Evolutionary conservation across 176 grass and related monocot genomes (phyloP).

Genomic region (Pharus latifolius): DNA sequence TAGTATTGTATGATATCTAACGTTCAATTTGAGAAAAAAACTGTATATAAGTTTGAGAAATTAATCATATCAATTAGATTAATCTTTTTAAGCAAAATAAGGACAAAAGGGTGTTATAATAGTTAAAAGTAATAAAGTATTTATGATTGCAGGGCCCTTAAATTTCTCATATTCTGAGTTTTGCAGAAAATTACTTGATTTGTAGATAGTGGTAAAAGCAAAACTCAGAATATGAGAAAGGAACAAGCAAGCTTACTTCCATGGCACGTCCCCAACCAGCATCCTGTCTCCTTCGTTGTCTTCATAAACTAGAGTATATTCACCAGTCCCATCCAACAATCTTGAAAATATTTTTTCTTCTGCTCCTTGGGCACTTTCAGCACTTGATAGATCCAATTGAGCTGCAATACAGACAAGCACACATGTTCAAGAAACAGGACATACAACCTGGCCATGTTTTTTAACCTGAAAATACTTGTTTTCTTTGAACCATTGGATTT

Average conservation of each 20-base stretch:
- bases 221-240: not conserved
- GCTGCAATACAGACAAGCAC: constrained; percentile 37
- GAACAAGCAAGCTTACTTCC: constrained; percentile 62
- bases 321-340: constrained; percentile 69
- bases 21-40: no score
- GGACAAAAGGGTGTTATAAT: no score
- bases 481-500: constrained; percentile 4
- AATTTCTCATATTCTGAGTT: not conserved
- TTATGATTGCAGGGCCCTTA: no score
- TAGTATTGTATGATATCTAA: no score
- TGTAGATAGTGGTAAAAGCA: no score
- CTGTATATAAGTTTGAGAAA: no score
- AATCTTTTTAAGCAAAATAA: no score
- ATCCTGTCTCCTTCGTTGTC: constrained; percentile 79
- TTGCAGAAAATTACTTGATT: no score
- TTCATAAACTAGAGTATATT: constrained; percentile 92
- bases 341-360: constrained; percentile 59
- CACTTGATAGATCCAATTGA: constrained; percentile 43
- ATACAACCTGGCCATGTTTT: constrained; percentile 14
- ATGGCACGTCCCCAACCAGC: constrained; percentile 76
- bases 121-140: no score
- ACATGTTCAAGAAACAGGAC: not conserved
- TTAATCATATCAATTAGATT: no score
- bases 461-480: not conserved
- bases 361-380: constrained; percentile 15